phyloP scores from a whole-genome alignment of 345 rosid species.

The Brassica cretica region DNA sequence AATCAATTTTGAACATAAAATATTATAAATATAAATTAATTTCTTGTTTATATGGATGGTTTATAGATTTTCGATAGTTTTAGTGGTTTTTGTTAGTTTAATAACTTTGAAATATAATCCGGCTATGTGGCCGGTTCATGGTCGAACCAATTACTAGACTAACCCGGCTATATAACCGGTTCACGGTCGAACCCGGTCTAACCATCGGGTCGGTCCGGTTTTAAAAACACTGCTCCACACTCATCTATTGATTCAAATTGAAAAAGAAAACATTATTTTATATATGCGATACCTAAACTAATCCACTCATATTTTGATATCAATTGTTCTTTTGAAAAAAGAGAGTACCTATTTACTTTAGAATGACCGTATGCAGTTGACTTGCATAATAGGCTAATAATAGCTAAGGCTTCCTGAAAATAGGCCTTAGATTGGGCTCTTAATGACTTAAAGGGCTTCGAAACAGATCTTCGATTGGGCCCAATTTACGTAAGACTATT shows the following conservation, averaged over 20 bases:
- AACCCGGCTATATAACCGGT: too few species aligned
- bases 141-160: too few species aligned
- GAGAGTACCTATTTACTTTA: background rate
- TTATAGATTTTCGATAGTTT: too few species aligned
- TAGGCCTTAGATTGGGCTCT: background rate
- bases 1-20: too few species aligned
- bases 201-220: too few species aligned
- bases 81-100: too few species aligned
- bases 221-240: slow-evolving; percentile 20
- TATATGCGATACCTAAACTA: background rate
- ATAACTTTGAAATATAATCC: too few species aligned
- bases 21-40: too few species aligned
- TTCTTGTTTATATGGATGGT: too few species aligned
- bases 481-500: background rate
- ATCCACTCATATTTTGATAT: background rate
- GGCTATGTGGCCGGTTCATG: too few species aligned
- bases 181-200: too few species aligned
- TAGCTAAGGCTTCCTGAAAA: background rate
- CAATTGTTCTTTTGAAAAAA: background rate
- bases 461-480: background rate
- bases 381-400: background rate
- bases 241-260: background rate
- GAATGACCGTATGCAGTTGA: background rate
- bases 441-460: background rate
- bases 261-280: background rate